Base-by-base conservation (phyloP, 441 rosid species). In the Macaranga tanarius region DNA sequence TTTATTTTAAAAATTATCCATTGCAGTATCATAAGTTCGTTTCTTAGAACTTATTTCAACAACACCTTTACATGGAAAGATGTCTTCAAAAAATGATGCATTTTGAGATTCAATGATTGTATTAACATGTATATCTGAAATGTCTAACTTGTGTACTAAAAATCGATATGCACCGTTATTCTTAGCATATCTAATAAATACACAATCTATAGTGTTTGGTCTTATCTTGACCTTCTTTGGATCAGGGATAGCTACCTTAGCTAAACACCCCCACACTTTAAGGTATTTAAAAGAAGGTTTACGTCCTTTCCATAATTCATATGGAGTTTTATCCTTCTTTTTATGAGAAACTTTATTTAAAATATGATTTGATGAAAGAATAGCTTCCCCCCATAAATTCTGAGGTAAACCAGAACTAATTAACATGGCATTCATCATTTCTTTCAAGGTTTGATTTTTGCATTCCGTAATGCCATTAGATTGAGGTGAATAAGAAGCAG, bases 101-200 rank as follows among this genome's bases (percentile, higher is more conserved):
- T 64, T 64, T 7, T 0, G 3, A 19, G 68, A 64, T 64, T 44
- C 19, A 2, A 40, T 64, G 1, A 65, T 42, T 3, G 54, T 65
- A 45, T 45, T 65, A 20, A 0, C 10, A 65, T 65, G 19, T 12
- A 65, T n/a, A 47, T 65, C 31, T 0, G 5, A 8, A 42, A 65
- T 66, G 10, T 51, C 51, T 25, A 0, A 66, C n/a, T 66, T 48
- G 0, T 50, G 0, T 22, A 50, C 57, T 17, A 66, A 8, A 47
- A 66, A 66, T 0, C 40, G 57, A 66, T 25, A 66, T 66, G 44
- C 58, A n/a, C 4, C 48, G 26, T 13, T 66, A 25, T 50, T 66
- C 2, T 48, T 47, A 47, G 22, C 25, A 66, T 66, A 50, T 23
- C 57, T 44, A 47, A 66, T 66, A 11, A 66, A 66, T 10, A 62